Base-by-base conservation (phyloP, 495 filamentous ascomycete species). In the Staphylotrichum tortipilum region DNA sequence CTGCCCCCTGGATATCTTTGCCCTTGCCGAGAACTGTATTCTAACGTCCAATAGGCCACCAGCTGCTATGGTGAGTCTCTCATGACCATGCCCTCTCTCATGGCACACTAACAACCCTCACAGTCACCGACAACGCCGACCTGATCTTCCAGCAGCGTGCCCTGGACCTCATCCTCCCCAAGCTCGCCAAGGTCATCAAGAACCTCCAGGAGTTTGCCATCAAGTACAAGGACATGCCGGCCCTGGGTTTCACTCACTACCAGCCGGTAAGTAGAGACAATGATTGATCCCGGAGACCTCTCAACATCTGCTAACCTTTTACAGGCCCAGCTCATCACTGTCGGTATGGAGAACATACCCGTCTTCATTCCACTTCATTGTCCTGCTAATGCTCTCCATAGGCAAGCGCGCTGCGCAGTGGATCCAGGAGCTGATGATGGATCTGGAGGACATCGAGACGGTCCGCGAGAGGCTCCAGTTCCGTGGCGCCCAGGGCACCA, bases 361-460 rank as follows among this genome's bases (percentile, higher is more conserved):
- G 8, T 44, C 8, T 15, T 21, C 17, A 4, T 12, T 8, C 9
- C 0, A 3, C 1, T 30, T 22, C 4, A 34, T 14, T n/a, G 2
- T n/a, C 10, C 18, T 24, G 22, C 9, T 10, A 3, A 7, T 11
- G 6, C 2, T 2, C 2, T 1, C 3, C 38, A 30, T 26, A 54
- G 51, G 92, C 47, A 83, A 84, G 60, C 72, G 86, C 77, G 63
- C 63, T 3, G 58, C 78, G 44, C 80, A 89, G 54, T 96, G 91
- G 90, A 81, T 85, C 35, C 87, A 92, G 64, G 88, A 95, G 61
- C 76, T 97, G 14, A 70, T 92, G 55, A 83, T 91, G 73, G 92
- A 97, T 50, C 76, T 98, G 34, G 74, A 82, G 52, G 84, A 88
- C 66, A 77, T 97, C 29, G 86, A 91, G 65, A 73, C 78, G 29